Conservation (phyloP, 768 basidiomycete species). For the Lentinula edodes region DNA sequence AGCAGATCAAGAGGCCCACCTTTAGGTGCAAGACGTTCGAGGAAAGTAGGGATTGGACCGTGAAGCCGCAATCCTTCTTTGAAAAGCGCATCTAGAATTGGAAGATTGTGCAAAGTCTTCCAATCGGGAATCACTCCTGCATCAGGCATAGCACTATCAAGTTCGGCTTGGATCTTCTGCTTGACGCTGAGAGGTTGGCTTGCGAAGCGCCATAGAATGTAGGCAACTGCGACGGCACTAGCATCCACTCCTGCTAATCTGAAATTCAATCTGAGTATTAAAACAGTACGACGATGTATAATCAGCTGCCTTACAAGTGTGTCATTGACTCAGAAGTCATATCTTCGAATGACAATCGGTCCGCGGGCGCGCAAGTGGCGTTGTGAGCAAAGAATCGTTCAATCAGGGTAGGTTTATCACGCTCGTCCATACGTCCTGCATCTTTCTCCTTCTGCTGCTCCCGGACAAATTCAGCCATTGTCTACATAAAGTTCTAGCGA, state of each 20-base stretch:
- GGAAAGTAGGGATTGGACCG: conserved; percentile 56
- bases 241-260: conserved; percentile 80
- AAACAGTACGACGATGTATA: neutral
- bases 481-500: conserved; percentile 26
- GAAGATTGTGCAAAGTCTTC: conserved; percentile 46
- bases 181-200: conserved; percentile 61
- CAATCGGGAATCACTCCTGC: conserved; percentile 55
- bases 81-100: conserved; percentile 51
- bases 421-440: conserved; percentile 46
- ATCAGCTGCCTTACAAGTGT: conserved; percentile 49
- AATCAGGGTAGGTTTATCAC: conserved; percentile 59
- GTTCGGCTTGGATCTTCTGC: conserved; percentile 58
- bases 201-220: conserved; percentile 74
- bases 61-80: conserved; percentile 47
- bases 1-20: conserved; percentile 62
- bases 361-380: conserved; percentile 32
- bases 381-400: conserved; percentile 63
- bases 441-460: conserved; percentile 65
- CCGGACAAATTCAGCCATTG: conserved; percentile 68
- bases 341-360: conserved; percentile 61
- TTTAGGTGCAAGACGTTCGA: conserved; percentile 73
- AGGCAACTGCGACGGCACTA: conserved; percentile 65
- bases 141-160: conserved; percentile 69
- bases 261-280: neutral
- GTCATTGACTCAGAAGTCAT: conserved; percentile 81